phyloP scores from a whole-genome alignment of 768 basidiomycete genomes.

The Wakefieldia striispora region DNA sequence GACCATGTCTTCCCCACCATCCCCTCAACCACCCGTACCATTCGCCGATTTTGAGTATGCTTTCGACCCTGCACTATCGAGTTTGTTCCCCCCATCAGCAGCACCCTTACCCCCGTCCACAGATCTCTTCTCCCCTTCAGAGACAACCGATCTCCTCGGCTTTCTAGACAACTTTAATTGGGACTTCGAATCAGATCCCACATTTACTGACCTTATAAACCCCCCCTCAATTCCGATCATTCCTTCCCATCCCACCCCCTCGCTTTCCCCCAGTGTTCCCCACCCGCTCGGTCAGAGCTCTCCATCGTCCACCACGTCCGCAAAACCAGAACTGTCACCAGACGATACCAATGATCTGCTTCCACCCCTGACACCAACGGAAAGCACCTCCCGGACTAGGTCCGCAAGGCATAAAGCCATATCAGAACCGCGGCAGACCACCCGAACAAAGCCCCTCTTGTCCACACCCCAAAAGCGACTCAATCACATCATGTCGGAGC shows the following conservation, averaged over 20 bases:
- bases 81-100: slow-evolving; percentile 56
- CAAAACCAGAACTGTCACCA: slow-evolving; percentile 4
- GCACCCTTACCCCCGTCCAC: slow-evolving; percentile 67
- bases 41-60: slow-evolving; percentile 70
- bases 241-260: not conserved
- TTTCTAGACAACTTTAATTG: slow-evolving; percentile 81
- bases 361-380: slow-evolving; percentile 7
- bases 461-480: slow-evolving; percentile 85
- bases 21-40: slow-evolving; percentile 50
- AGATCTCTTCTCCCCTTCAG: slow-evolving; percentile 74
- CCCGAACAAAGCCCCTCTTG: slow-evolving; percentile 61
- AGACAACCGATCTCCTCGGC: slow-evolving; percentile 75
- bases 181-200: slow-evolving; percentile 51
- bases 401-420: slow-evolving; percentile 23
- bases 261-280: not conserved
- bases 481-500: slow-evolving; percentile 94
- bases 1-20: slow-evolving; percentile 28
- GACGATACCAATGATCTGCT: slow-evolving; percentile 9
- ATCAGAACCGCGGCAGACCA: slow-evolving; percentile 24
- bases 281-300: slow-evolving; percentile 1
- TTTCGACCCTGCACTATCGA: slow-evolving; percentile 61
- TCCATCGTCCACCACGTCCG: not conserved
- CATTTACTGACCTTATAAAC: slow-evolving; percentile 10
- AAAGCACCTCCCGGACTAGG: slow-evolving; percentile 11
- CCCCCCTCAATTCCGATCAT: slow-evolving; percentile 6